Evolutionary conservation across 208 protist species (phyloP), one percentile per base, ranked within the genome.

Genomic region (Trypanosoma vivax): DNA sequence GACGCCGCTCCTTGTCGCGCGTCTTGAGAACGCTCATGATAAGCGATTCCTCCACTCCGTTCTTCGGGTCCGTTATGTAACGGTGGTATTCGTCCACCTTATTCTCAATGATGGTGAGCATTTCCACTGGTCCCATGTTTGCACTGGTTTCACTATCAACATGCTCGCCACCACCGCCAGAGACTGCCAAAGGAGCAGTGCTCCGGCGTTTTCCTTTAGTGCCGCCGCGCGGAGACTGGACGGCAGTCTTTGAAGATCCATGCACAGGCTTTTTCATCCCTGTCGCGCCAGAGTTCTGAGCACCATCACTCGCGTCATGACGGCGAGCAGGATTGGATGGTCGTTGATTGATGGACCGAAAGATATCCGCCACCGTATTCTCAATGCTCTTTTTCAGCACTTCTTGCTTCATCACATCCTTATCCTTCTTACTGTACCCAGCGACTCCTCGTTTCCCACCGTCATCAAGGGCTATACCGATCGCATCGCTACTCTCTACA

Each of bases 41-140:
- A 16, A 92, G 60, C 3, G 73, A 30, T 16, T 76, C 52, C n/a
- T 89, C 83, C 27, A 90, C 69, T 13, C 72, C 73, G 53, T 87
- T 82, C 52, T 67, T 50, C 7, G 75, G 62, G 46, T 89, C 67
- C 21, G 24, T 70, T 19, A 90, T 83, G 63, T 80, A 87, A 28
- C 77, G 86, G 57, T 86, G 80, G 42, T 84, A 86, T 70, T 91
- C 83, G 57, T 96, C 88, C 19, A 96, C 56, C 54, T 95, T 95
- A 51, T 81, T 92, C 50, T 96, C 90, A 50, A 96, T 90, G 30
- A 92, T 86, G 10, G 88, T 94, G 23, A 96, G 80, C 83, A 96
- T 92, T 49, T 90, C 84, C 10, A 96, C 70, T 1, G 88, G 77
- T 11, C 75, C 92, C 70, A 89, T 94, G 56, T 79, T 88, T n/a